These are phyloP conservation scores for Nannochloropsis oceanica DNA, from an alignment of 108 stramenopile species.

Conservation along the genomic window DNA sequence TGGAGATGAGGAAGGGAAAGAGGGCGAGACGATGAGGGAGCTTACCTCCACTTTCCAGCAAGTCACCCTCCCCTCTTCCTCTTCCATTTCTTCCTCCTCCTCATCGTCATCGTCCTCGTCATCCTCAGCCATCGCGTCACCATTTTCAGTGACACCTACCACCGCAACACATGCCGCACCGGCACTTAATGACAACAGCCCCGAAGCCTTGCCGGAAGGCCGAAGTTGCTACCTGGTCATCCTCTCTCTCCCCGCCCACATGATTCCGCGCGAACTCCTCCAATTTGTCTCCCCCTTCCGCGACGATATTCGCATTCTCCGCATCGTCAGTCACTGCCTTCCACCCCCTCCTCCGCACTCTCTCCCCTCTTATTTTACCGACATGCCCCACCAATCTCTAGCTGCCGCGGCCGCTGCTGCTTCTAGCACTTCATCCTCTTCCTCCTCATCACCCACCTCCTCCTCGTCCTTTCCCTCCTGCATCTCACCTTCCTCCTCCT, in stretches of 20 bases:
- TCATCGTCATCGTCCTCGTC: too few relatives aligned
- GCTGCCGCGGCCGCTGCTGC: background rate
- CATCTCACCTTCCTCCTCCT: background rate
- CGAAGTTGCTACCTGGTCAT: constrained; percentile 18
- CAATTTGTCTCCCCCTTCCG: constrained; percentile 22
- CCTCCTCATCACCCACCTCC: background rate
- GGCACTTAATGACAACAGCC: too few relatives aligned
- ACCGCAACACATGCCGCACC: too few relatives aligned
- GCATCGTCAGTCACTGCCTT: constrained; percentile 22
- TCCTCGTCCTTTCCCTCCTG: background rate
- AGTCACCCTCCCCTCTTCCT: background rate
- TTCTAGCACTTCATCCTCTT: too few relatives aligned
- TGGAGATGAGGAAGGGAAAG: background rate
- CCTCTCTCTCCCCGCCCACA: constrained; percentile 24
- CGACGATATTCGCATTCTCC: constrained; percentile 6
- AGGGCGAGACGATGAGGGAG: background rate
- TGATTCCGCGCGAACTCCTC: constrained; percentile 25
- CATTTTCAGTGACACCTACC: too few relatives aligned
- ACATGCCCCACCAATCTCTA: too few relatives aligned
- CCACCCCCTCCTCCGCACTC: background rate
- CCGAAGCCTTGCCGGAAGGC: constrained; percentile 8
- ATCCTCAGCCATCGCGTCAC: too few relatives aligned
- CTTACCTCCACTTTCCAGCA: background rate
- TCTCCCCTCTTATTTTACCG: background rate
- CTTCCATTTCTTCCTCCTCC: too few relatives aligned